phyloP scores from a whole-genome alignment of 2,329 filamentous ascomycete species.

The Trichoderma pleuroti region DNA sequence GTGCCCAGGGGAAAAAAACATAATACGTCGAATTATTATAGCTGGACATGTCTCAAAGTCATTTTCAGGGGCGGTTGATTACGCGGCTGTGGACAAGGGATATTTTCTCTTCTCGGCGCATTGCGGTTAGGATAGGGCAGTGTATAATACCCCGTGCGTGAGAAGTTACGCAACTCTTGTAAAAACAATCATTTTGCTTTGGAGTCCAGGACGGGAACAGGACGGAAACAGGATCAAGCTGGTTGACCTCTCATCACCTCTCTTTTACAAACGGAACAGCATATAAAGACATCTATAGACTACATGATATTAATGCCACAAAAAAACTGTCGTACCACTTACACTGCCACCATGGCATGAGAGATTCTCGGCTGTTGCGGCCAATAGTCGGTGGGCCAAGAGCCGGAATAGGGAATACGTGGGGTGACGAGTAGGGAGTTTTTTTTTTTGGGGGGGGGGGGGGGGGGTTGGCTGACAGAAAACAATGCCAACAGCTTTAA shows the following conservation, averaged over 20 bases:
- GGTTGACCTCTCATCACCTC: conserved; percentile 16
- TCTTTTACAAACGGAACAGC: neutral
- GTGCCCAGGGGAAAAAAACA: neutral
- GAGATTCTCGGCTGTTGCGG: neutral
- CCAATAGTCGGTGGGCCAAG: neutral
- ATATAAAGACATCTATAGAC: neutral
- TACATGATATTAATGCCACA: neutral
- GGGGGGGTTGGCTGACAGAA: neutral
- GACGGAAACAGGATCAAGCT: neutral
- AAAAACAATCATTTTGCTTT: neutral
- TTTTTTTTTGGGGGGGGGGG: too few species aligned
- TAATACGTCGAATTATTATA: neutral
- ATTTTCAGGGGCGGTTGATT: neutral
- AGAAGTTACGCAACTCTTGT: conserved; percentile 12
- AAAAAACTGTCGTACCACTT: neutral
- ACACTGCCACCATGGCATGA: neutral
- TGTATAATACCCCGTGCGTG: conserved; percentile 18
- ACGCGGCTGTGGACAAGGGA: conserved; percentile 6
- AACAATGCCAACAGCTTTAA: neutral
- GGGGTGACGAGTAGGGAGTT: neutral
- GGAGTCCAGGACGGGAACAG: neutral
- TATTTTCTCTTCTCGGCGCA: neutral
- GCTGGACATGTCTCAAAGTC: neutral
- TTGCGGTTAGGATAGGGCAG: conserved; percentile 7
- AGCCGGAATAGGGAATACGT: conserved; percentile 5